Evolutionary conservation across 2,329 filamentous ascomycete genomes (phyloP).

Genomic region (Calonectria leucothoes): DNA sequence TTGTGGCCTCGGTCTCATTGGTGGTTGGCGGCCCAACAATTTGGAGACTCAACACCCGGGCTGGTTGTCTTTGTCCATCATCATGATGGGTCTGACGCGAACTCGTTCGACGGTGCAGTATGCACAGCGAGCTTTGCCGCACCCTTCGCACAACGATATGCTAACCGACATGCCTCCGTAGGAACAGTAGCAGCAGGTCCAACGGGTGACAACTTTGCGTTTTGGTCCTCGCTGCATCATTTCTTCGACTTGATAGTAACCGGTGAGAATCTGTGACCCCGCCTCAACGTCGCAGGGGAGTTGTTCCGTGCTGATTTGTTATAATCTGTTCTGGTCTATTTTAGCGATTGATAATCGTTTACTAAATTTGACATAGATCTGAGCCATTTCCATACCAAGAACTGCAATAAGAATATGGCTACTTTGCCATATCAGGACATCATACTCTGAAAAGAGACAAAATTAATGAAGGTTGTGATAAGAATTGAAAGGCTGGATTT

Average conservation of each 20-base stretch:
- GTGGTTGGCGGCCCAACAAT: not conserved
- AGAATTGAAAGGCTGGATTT: too few species aligned
- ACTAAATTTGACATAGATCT: too few species aligned
- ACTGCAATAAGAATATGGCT: too few species aligned
- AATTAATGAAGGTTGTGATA: too few species aligned
- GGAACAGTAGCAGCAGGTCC: slow-evolving; percentile 9
- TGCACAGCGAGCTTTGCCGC: not conserved
- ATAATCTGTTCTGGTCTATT: too few species aligned
- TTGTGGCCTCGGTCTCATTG: not conserved
- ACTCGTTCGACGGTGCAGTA: slow-evolving; percentile 6
- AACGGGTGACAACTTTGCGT: not conserved
- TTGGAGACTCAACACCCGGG: too few species aligned
- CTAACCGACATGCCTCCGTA: slow-evolving; percentile 9
- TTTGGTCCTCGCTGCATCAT: not conserved
- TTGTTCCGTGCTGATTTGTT: too few species aligned
- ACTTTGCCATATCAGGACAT: too few species aligned
- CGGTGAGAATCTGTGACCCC: not conserved
- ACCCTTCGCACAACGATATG: not conserved
- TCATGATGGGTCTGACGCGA: not conserved
- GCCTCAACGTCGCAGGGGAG: not conserved
- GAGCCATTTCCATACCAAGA: too few species aligned
- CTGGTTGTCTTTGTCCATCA: not conserved
- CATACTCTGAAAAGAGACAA: too few species aligned
- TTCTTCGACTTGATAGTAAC: not conserved
- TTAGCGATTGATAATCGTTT: too few species aligned